phyloP scores from a whole-genome alignment of 1,284 basidiomycete species.

The Apiotrichum gracile region DNA sequence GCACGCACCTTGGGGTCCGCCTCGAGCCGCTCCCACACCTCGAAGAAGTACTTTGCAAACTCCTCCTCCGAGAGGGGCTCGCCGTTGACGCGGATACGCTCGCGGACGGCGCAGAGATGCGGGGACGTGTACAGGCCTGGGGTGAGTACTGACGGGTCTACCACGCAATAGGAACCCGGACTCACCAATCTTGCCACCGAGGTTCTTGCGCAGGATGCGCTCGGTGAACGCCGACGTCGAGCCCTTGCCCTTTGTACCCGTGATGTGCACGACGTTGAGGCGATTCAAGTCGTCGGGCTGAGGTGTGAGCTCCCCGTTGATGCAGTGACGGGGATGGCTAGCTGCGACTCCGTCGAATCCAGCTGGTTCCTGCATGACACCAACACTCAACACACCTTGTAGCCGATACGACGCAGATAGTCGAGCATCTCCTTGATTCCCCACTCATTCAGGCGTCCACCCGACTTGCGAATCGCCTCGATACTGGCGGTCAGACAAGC shows the following conservation, averaged over 20 bases:
- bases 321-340: background rate
- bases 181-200: constrained; percentile 34
- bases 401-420: constrained; percentile 81
- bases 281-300: constrained; percentile 76
- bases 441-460: constrained; percentile 61
- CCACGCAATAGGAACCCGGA: background rate
- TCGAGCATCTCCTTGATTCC: constrained; percentile 87
- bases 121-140: constrained; percentile 92
- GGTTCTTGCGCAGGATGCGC: constrained; percentile 36
- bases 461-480: constrained; percentile 73
- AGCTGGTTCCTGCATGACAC: too few species aligned
- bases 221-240: constrained; percentile 91
- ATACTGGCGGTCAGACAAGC: constrained; percentile 46
- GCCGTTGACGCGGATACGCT: constrained; percentile 92
- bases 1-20: constrained; percentile 57
- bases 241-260: constrained; percentile 98
- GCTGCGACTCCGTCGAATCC: too few species aligned
- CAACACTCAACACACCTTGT: constrained; percentile 55
- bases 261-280: constrained; percentile 92
- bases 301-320: background rate
- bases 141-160: too few species aligned
- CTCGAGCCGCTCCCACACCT: constrained; percentile 87
- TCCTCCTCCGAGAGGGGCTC: constrained; percentile 77
- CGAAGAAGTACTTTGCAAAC: constrained; percentile 90
- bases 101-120: constrained; percentile 90